phyloP scores from a whole-genome alignment of 768 basidiomycete species.

The Boletus sensibilis region DNA sequence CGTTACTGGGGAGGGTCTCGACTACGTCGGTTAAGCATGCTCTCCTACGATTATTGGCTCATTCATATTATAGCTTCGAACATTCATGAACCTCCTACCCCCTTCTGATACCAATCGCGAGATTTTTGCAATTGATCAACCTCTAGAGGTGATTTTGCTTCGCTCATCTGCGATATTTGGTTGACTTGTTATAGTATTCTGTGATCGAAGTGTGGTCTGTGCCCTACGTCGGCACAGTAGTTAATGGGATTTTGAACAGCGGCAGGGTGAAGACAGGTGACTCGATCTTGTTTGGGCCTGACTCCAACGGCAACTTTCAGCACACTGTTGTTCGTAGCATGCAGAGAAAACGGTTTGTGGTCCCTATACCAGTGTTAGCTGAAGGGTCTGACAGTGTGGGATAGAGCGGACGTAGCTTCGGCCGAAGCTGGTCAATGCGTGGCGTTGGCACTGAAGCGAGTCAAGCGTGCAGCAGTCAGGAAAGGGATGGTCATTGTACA shows the following conservation, averaged over 20 bases:
- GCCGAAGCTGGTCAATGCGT: constrained; percentile 98
- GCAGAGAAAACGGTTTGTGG: constrained; percentile 79
- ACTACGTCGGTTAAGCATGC: constrained; percentile 49
- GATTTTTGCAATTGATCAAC: constrained; percentile 77
- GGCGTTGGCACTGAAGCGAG: constrained; percentile 87
- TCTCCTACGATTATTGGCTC: constrained; percentile 2
- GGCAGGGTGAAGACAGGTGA: constrained; percentile 80
- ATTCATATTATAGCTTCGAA: constrained; percentile 57
- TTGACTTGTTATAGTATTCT: constrained; percentile 56
- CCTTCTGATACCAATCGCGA: constrained; percentile 82
- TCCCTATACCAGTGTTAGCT: background rate
- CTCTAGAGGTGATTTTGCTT: constrained; percentile 59
- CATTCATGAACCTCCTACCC: constrained; percentile 87
- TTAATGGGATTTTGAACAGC: constrained; percentile 79
- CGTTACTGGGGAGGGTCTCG: constrained; percentile 90
- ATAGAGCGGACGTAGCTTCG: constrained; percentile 71
- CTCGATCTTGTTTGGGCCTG: constrained; percentile 82
- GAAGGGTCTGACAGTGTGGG: constrained; percentile 1
- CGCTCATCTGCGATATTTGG: background rate
- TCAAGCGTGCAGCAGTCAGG: constrained; percentile 74
- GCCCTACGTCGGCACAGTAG: constrained; percentile 81
- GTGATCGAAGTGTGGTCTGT: constrained; percentile 88
- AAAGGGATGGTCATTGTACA: constrained; percentile 95
- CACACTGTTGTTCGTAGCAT: constrained; percentile 84
- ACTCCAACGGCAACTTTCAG: constrained; percentile 86